Evolutionary conservation across 2,329 filamentous ascomycete species (phyloP).

Genomic region (Microdochium bolleyi): DNA sequence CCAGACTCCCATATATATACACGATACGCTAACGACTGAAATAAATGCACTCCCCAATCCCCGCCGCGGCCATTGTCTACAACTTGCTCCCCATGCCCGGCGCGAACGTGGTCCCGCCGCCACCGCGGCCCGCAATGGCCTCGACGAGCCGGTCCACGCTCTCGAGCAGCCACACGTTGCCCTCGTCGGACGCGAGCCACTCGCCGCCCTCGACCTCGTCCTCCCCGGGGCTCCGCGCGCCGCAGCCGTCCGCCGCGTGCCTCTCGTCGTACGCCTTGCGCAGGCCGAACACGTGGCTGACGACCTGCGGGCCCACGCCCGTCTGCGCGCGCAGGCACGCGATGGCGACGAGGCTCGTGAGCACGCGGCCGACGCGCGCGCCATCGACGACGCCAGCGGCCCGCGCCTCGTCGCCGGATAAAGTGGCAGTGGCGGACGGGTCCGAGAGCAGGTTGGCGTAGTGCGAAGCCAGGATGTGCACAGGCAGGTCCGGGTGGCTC

Average conservation of each 20-base stretch:
- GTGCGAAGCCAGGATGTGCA: conserved; percentile 68
- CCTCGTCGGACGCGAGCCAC: conserved; percentile 59
- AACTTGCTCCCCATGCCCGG: conserved; percentile 37
- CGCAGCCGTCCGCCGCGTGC: conserved; percentile 30
- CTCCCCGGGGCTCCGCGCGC: conserved; percentile 24
- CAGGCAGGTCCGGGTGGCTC: conserved; percentile 75
- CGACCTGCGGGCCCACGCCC: conserved; percentile 74
- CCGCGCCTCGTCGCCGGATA: background rate
- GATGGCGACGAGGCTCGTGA: conserved; percentile 68
- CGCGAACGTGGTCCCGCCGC: conserved; percentile 45
- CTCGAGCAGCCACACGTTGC: conserved; percentile 54
- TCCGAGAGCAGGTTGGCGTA: conserved; percentile 70
- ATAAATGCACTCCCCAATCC: no score
- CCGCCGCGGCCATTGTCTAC: no score
- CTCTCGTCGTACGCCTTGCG: conserved; percentile 69
- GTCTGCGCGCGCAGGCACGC: conserved; percentile 71
- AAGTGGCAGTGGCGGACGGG: conserved; percentile 32
- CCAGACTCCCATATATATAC: background rate
- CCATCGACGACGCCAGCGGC: conserved; percentile 17
- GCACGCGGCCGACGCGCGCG: conserved; percentile 55
- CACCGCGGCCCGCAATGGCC: conserved; percentile 23
- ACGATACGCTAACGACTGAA: no score
- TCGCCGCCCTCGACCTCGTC: conserved; percentile 36
- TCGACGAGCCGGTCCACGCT: conserved; percentile 53
- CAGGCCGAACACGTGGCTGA: conserved; percentile 74